Evolutionary conservation across 78 protist species (phyloP), one percentile per base, ranked within the genome.

Genomic region (Dictyostelium firmibasis): DNA sequence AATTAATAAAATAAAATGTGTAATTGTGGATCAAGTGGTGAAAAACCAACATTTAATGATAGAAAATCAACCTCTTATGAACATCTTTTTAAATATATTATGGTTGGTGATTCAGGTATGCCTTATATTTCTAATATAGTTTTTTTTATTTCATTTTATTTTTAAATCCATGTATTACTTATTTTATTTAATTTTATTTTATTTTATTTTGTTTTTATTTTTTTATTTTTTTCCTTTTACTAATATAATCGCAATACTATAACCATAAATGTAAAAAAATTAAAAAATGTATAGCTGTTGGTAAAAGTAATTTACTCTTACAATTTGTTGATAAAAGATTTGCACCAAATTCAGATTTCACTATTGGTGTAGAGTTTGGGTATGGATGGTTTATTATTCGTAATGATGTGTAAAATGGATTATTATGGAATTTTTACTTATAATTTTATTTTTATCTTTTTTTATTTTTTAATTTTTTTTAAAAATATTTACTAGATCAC

Each of bases 281-380:
- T 16, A 50, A 50, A 50, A 50, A 50, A 50, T 50, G 5, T 43
- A 47, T 72, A 95, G 99, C 97, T 41, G 99, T 98, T 11, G 99
- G 99, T 23, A 98, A 98, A 79, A 98, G 99, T 38, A 98, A 99
- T 69, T 95, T 99, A 83, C 93, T 99, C 23, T 97, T 99, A 47
- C 99, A 98, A 92, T 98, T 99, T 95, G 97, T 99, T 2, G 99
- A 99, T 91, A 98, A 98, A 81, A 91, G 99, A 18, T 99, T 99
- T 79, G 97, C 97, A 84, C 99, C 99, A 10, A 97, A 97, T 29
- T 99, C 99, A 75, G 99, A 99, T 69, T 96, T 98, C 38, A 99
- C 99, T 16, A 99, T 99, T 33, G 99, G 99, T 3, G 99, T 99
- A 3, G 99, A 99, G 77, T 99, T 99, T 44, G 99, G 99, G 74